Percentiles rank a stretch among this genome's conserved stretches.
Conservation (phyloP, 2,329 filamentous ascomycete species). For the Rutstroemia sp. region DNA sequence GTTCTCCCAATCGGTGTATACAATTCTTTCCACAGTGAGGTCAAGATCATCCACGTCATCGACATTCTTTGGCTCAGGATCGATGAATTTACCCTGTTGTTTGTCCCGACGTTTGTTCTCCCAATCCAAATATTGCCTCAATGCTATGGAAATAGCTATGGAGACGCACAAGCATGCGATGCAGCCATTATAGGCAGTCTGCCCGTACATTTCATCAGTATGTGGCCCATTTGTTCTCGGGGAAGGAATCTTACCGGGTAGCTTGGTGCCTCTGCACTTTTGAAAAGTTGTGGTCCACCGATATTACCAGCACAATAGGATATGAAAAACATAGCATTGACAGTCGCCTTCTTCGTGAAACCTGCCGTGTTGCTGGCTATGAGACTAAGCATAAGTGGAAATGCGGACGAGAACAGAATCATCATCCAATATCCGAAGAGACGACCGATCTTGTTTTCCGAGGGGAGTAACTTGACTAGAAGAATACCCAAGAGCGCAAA, state of each 20-base stretch:
- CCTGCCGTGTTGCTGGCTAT: slow-evolving; percentile 41
- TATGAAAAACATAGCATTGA: slow-evolving; percentile 6
- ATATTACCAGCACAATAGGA: slow-evolving; percentile 6
- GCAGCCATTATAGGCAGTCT: slow-evolving; percentile 14
- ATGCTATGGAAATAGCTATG: background rate
- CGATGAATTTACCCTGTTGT: slow-evolving; percentile 12
- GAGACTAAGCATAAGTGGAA: slow-evolving; percentile 32
- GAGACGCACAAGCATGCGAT: slow-evolving; percentile 6
- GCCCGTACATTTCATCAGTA: slow-evolving; percentile 44
- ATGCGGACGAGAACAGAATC: slow-evolving; percentile 50
- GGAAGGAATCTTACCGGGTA: slow-evolving; percentile 46
- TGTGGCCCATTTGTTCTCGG: slow-evolving; percentile 24
- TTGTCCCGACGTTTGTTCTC: slow-evolving; percentile 15
- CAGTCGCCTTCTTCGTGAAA: slow-evolving; percentile 3
- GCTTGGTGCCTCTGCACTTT: background rate
- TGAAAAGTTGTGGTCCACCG: slow-evolving; percentile 3
- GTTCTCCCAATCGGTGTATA: background rate
- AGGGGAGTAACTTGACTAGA: slow-evolving; percentile 51
- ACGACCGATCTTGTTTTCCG: slow-evolving; percentile 35
- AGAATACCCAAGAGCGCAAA: slow-evolving; percentile 52
- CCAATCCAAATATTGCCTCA: slow-evolving; percentile 17
- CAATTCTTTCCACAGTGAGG: background rate
- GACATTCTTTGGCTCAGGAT: slow-evolving; percentile 10
- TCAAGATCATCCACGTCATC: background rate
- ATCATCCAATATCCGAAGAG: slow-evolving; percentile 48